These are phyloP conservation scores for Olyra latifolia DNA, from an alignment of 176 grass and related monocot species.

Conservation along the genomic window DNA sequence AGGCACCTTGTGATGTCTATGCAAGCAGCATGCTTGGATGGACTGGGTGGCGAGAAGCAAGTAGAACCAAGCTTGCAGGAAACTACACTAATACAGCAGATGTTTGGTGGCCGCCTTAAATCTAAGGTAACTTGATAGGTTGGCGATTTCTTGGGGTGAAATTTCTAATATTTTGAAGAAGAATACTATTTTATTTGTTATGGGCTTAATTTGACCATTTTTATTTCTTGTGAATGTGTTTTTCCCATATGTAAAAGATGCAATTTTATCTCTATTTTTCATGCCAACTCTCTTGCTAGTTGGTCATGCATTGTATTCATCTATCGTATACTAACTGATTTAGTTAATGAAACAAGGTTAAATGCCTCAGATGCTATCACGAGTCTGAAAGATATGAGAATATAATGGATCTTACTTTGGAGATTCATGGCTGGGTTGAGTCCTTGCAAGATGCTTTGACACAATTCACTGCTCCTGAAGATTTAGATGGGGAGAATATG, in stretches of 20 bases:
- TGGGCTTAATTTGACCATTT: not conserved
- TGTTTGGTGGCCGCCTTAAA: conserved; percentile 96
- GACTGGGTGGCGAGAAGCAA: conserved; percentile 82
- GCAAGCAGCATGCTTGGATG: conserved; percentile 90
- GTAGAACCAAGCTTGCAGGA: conserved; percentile 85
- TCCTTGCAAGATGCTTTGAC: conserved; percentile 98
- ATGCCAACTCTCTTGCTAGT: not conserved
- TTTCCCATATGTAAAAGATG: conserved; percentile 10
- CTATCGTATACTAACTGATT: conserved; percentile 40
- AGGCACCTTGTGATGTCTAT: conserved; percentile 99
- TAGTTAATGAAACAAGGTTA: conserved; percentile 70
- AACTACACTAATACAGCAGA: conserved; percentile 95
- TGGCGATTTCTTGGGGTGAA: not conserved
- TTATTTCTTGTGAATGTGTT: conserved; percentile 4
- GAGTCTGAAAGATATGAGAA: conserved; percentile 98
- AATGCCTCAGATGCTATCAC: conserved; percentile 91
- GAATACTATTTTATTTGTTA: conserved; percentile 10
- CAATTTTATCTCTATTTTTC: not conserved
- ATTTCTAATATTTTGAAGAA: conserved; percentile 11
- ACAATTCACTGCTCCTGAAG: conserved; percentile 97
- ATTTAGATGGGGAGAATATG: conserved; percentile 99
- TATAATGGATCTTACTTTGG: conserved; percentile 99
- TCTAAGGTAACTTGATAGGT: conserved; percentile 70
- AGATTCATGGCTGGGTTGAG: conserved; percentile 98
- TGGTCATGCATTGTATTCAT: not conserved